These are phyloP conservation scores for Cryptococcus amylolentus DNA, from an alignment of 1,284 basidiomycete genomes.

Conservation along the genomic window DNA sequence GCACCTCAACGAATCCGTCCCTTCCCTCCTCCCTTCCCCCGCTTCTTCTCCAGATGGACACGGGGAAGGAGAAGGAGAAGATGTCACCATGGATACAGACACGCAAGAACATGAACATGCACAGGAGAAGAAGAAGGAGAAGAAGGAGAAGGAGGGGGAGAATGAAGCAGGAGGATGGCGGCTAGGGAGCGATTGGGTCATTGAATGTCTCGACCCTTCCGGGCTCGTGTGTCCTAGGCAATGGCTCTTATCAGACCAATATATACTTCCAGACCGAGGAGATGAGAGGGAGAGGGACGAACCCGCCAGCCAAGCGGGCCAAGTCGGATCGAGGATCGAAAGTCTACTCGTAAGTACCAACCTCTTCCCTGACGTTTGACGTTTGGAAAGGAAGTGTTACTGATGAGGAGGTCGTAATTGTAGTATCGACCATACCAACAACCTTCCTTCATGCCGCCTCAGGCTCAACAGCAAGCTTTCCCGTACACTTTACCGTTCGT, in stretches of 20 bases:
- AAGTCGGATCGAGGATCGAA: conserved; percentile 27
- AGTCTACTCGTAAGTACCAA: conserved; percentile 30
- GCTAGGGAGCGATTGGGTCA: conserved; percentile 19
- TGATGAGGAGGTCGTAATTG: no score
- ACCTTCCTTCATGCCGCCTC: background rate
- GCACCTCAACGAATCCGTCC: conserved; percentile 12
- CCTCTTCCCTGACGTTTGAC: background rate
- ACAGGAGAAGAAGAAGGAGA: no score
- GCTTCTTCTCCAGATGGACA: background rate
- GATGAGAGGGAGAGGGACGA: conserved; percentile 7
- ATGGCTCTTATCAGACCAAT: conserved; percentile 31
- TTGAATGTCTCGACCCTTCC: conserved; percentile 13
- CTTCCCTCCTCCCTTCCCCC: background rate
- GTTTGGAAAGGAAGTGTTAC: background rate
- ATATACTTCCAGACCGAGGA: conserved; percentile 22
- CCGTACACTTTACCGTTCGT: conserved; percentile 32
- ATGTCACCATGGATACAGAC: conserved; percentile 1
- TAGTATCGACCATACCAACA: conserved; percentile 10
- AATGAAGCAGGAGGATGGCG: conserved; percentile 1
- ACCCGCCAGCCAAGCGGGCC: conserved; percentile 14
- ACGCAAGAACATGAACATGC: no score
- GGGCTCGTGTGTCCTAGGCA: background rate
- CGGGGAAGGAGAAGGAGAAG: background rate
- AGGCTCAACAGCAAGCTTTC: conserved; percentile 16
- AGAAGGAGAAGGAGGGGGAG: background rate